Percentiles rank a stretch among this genome's conserved stretches.
Conservation (phyloP, 1,284 basidiomycete species). For the Megacollybia platyphylla region DNA sequence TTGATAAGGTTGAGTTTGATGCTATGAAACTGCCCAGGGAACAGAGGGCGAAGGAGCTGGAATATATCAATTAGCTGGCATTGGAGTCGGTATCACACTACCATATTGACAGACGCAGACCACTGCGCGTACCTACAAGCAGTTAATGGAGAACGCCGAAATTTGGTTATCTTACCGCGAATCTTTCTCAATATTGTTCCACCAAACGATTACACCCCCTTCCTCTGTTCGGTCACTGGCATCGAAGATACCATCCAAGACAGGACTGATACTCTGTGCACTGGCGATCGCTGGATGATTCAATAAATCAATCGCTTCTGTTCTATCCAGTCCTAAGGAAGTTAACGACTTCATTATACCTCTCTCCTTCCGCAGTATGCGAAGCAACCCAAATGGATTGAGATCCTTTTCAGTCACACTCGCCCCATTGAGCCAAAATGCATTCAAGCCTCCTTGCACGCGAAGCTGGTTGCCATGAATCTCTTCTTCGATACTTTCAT, state of each 20-base stretch:
- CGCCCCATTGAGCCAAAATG: constrained; percentile 75
- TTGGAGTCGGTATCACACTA: constrained; percentile 16
- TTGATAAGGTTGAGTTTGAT: constrained; percentile 73
- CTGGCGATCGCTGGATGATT: constrained; percentile 44
- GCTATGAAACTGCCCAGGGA: constrained; percentile 67
- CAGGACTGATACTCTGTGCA: constrained; percentile 34
- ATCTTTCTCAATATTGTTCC: constrained; percentile 88
- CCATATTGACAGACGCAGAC: constrained; percentile 35
- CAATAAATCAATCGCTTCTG: constrained; percentile 62
- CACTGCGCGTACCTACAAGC: constrained; percentile 37
- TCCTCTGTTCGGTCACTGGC: constrained; percentile 79
- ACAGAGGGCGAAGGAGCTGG: constrained; percentile 60
- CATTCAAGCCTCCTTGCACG: constrained; percentile 38
- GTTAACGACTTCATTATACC: constrained; percentile 49
- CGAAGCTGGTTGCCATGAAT: constrained; percentile 42
- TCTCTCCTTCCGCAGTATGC: constrained; percentile 65
- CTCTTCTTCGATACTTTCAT: constrained; percentile 43
- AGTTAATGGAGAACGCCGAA: neutral
- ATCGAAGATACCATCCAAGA: constrained; percentile 72
- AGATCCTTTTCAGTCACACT: constrained; percentile 50
- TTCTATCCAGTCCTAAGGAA: constrained; percentile 45
- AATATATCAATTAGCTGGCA: constrained; percentile 4
- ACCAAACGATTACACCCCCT: constrained; percentile 67
- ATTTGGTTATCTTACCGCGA: constrained; percentile 27
- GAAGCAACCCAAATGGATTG: constrained; percentile 59